These are phyloP conservation scores for Eucalyptus pauciflora DNA, from an alignment of 345 rosid genomes.

Conservation along the genomic window DNA sequence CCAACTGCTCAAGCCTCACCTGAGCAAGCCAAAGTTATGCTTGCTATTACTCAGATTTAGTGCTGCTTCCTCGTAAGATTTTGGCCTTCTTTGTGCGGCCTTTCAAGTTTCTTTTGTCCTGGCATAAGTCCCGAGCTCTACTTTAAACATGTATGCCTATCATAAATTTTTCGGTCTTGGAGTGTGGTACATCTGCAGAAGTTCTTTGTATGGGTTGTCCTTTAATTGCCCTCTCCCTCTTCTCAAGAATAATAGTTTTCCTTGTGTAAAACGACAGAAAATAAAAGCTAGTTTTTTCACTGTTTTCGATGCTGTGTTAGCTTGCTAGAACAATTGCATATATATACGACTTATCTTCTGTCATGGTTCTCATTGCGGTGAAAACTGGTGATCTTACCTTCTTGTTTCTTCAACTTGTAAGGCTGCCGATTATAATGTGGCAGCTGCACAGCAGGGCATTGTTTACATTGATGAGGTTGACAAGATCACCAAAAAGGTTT, in stretches of 20 bases:
- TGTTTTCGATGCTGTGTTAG: not conserved
- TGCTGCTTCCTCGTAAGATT: not conserved
- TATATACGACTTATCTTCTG: not conserved
- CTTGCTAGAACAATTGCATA: not conserved
- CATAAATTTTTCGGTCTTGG: not conserved
- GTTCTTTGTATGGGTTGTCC: not conserved
- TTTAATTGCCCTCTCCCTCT: not conserved
- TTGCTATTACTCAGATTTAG: not conserved
- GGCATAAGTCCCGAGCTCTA: not conserved
- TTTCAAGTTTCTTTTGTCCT: not conserved
- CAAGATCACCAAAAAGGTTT: slow-evolving; percentile 95
- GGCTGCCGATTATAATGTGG: slow-evolving; percentile 95
- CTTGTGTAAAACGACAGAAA: not conserved
- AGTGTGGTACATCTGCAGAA: not conserved
- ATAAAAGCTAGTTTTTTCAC: not conserved
- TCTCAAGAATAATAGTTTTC: not conserved
- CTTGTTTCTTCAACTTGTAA: slow-evolving; percentile 9
- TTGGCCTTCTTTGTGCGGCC: not conserved
- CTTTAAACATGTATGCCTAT: not conserved
- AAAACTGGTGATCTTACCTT: not conserved
- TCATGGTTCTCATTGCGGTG: not conserved
- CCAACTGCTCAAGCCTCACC: not conserved
- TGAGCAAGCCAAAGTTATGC: not conserved
- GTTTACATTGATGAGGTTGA: slow-evolving; percentile 98
- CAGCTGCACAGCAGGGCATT: slow-evolving; percentile 99